Base-by-base conservation (phyloP, 2,329 filamentous ascomycete species). In the Mycosphaerella sp. region DNA sequence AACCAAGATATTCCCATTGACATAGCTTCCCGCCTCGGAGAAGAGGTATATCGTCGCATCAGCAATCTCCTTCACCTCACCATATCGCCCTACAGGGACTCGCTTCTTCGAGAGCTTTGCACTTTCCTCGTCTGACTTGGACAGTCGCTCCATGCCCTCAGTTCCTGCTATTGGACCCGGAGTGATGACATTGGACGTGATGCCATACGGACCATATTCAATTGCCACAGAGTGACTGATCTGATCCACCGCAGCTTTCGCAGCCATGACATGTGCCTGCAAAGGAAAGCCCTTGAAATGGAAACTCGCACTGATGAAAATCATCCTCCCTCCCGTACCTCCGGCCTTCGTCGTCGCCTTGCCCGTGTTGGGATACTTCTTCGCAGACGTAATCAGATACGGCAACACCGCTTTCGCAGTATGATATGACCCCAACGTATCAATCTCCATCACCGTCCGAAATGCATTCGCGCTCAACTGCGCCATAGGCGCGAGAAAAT, bases 391-490 rank as follows among this genome's bases (percentile, higher is more conserved):
- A 10, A 89, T 73, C 2, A 98, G 80, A 65, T 95, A 80, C 0
- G 89, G 89, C 34, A 96, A 75, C 1, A 89, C 93, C 3, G 92
- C 90, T 74, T 97, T 97, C 67, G 95, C 79, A 2, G 90, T 95
- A 75, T 97, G 95, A 75, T 87, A 98, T 12, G 88, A 95, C 32
- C 93, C 93, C 36, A 97, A 72, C 2, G 95, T 86, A 69, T 97
- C 93, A 66, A 98, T 98, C 58, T 97, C 93, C 65, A 97, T 92
- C 61, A 98, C 93, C 0, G 88, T 79, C 72, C 91, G 95, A 82
- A 98, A 95, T 3, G 89, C 93, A 68, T 97, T 97, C 55, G 87
- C 74, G 40, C 83, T 89, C 47, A 97, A 80, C 58, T 85, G 85
- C 40, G 85, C 80, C 56, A 97, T 85, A 4, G 92, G 87, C 0